Evolutionary conservation across 371 early-diverging fungal genomes (phyloP), one percentile per base, ranked within the genome.

Genomic region (Rhizopus stolonifer): DNA sequence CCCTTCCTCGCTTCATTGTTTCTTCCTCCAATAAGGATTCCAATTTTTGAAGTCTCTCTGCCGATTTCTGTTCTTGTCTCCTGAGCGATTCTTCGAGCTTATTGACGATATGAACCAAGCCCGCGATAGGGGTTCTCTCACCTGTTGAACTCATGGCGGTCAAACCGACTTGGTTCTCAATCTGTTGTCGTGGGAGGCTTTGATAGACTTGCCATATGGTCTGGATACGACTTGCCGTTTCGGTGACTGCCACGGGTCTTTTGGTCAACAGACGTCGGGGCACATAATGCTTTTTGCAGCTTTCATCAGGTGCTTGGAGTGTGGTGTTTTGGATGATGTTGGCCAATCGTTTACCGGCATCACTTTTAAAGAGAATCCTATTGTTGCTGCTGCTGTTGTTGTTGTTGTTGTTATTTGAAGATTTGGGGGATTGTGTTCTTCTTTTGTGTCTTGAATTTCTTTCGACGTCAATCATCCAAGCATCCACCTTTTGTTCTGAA

Each of bases 381-480:
- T 55, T 56, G 22, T 53, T 57, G 25, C 43, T 19, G 36, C 45
- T 43, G n/a, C n/a, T n/a, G n/a, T n/a, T n/a, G n/a, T n/a, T n/a
- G n/a, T n/a, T n/a, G n/a, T n/a, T n/a, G n/a, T n/a, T n/a, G n/a
- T 10, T 29, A 29, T 10, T 7, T 7, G 65, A 60, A 29, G 50
- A 29, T 2, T 61, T 60, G 10, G 52, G 25, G 6, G 6, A 24
- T 43, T 38, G 25, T 49, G 25, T 9, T 45, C 31, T 52, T 57
- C 45, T 23, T 26, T 32, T 18, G 42, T 25, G 36, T 36, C 51
- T 55, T 4, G 58, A 56, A 6, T 61, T 56, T 56, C 55, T 36
- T 48, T 72, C 69, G 7, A 74, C 60, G 50, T 70, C 61, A n/a
- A 54, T 59, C 43, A 74, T 74, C 74, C 74, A 74, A 24, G 68